Evolutionary conservation across 495 filamentous ascomycete genomes (phyloP), one percentile per base, ranked within the genome.

Genomic region (Penicillium simplicissimum): DNA sequence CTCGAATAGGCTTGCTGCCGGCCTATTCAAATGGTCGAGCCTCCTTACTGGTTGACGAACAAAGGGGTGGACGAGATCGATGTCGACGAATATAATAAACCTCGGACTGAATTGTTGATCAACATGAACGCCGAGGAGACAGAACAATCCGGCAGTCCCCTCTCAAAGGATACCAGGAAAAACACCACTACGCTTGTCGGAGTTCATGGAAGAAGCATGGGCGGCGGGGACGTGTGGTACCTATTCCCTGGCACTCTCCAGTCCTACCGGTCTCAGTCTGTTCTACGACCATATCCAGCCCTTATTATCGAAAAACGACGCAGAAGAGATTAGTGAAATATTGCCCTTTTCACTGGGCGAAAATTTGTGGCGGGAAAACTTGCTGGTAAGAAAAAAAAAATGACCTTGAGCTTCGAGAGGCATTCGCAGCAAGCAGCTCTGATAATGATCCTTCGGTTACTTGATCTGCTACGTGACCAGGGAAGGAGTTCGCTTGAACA

Each of bases 1-100:
- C 56, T 70, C 11, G 71, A 76, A 64, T 76, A 62, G 68, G 65
- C 66, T 17, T 76, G 67, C 51, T 67, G 67, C 23, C 37, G 55
- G 8, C 71, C 70, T 13, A 54, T 69, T 7, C 66, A 74, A 58
- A 67, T 73, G 60, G 34, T 69, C 36, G 25, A 52, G 15, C 63
- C 69, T 59, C 71, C 69, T 5, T 65, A 73, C 51, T 76, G 69
- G 72, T 63, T 74, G 36, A 60, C 59, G 19, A 38, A 54, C n/a
- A 1, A 54, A 19, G 8, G 13, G 2, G 15, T 36, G 7, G 25
- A 36, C 34, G 15, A 33, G 14, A 54, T 54, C 21, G 34, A 17
- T 9, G 8, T 19, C 15, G 52, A 14, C 0, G 47, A 51, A 51
- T 51, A 51, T 28, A 19, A 28, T 21, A 21, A 6, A 11, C 11